phyloP scores from a whole-genome alignment of 306 rosid genomes.

The Begonia loranthoides region DNA sequence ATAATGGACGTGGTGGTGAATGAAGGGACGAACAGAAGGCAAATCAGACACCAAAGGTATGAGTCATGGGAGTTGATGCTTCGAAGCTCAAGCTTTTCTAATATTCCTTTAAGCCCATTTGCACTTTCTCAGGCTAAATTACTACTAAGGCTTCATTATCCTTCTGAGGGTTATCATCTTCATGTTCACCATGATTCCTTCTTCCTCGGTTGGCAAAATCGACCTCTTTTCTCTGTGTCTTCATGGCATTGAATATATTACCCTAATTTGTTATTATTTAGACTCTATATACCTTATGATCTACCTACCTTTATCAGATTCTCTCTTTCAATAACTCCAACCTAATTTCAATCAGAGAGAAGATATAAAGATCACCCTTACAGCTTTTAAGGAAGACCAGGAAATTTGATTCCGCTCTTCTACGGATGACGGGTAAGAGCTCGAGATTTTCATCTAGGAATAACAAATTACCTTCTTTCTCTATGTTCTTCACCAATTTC shows the following conservation, averaged over 20 bases:
- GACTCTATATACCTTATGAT: too few species aligned
- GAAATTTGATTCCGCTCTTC: too few species aligned
- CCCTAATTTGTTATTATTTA: too few species aligned
- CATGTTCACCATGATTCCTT: conserved; percentile 24
- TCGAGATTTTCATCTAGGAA: too few species aligned
- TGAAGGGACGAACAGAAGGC: conserved; percentile 11
- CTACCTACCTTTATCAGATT: too few species aligned
- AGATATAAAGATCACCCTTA: too few species aligned
- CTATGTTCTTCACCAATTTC: too few species aligned
- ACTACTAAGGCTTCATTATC: conserved; percentile 42
- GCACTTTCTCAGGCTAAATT: conserved; percentile 47
- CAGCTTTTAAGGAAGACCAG: too few species aligned
- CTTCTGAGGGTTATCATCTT: conserved; percentile 40
- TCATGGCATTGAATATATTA: conserved; percentile 24
- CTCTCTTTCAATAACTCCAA: too few species aligned
- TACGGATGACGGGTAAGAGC: too few species aligned
- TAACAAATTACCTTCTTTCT: too few species aligned
- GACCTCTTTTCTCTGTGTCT: conserved; percentile 41
- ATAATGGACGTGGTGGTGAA: conserved; percentile 21
- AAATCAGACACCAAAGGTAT: conserved; percentile 17
- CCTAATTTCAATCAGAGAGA: too few species aligned
- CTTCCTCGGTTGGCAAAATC: conserved; percentile 38
- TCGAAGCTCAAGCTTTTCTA: conserved; percentile 25
- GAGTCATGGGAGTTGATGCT: conserved; percentile 35
- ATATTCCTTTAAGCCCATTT: conserved; percentile 35